Evolutionary conservation across 1,139 yeast genomes (phyloP), one percentile per base, ranked within the genome.

Genomic region (Hyphopichia wangnamkhiaoensis): DNA sequence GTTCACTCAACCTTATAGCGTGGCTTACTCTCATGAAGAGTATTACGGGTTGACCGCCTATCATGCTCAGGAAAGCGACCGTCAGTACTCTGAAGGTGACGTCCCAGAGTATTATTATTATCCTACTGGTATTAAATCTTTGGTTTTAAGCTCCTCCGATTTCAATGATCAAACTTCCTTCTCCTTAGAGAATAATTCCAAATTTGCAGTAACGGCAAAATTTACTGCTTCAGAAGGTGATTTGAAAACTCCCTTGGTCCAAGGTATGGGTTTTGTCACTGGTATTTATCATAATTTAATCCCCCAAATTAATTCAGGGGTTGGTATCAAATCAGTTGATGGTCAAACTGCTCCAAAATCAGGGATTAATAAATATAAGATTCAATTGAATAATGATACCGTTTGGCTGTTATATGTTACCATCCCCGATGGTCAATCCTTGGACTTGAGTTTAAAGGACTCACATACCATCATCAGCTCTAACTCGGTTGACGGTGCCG

Each of bases 1-100:
- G 1, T 86, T 84, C 81, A 78, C 90, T 0, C 88, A 82, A 51
- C 95, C 96, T 0, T 86, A 84, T 53, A 77, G 86, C 4, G 63
- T 87, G 10, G 76, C 71, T 59, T 45, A 46, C 29, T 31, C 44
- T 8, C 61, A 64, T 8, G 44, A 52, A 27, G 54, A 48, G 33
- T 54, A 54, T 43, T 65, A 63, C 51, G 86, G 86, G 5, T 61
- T 86, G 35, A 88, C 83, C 3, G 68, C 84, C 3, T 74, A 84
- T 19, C 86, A 84, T 48, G 74, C 80, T 2, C 62, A 67, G 4
- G 69, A 68, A 1, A 52, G 66, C 3, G 80, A 80, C 47, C 68
- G 76, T 37, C 90, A 81, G 1, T 80, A 66, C 54, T 94, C 89
- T 1, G 81, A 82, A 7, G 76, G 72, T 36, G 47, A 52, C 40